Percentiles rank a stretch among this genome's conserved stretches.
Conservation (phyloP, 805 yeast species). For the Kodamaea fukazawae region DNA sequence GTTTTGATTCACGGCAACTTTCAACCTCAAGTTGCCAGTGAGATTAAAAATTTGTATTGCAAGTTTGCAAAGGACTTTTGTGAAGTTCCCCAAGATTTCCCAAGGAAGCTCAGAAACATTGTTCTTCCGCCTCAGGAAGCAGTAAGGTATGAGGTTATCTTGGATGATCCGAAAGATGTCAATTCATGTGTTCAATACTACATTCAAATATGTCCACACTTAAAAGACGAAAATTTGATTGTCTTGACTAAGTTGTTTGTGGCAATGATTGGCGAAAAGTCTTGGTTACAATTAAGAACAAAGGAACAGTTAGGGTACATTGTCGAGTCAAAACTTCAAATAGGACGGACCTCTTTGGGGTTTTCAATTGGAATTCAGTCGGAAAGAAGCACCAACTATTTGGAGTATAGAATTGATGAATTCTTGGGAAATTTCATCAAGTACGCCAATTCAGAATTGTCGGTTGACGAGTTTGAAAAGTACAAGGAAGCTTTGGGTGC, state of each 20-base stretch:
- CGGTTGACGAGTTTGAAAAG: slow-evolving; percentile 61
- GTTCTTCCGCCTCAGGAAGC: slow-evolving; percentile 37
- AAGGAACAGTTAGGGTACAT: slow-evolving; percentile 94
- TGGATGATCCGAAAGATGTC: slow-evolving; percentile 66
- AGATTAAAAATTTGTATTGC: slow-evolving; percentile 24
- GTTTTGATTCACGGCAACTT: slow-evolving; percentile 73
- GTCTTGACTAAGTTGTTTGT: slow-evolving; percentile 61
- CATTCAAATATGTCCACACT: slow-evolving; percentile 55
- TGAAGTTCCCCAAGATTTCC: neutral
- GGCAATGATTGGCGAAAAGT: slow-evolving; percentile 79
- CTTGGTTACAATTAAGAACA: slow-evolving; percentile 85
- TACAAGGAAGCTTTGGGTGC: slow-evolving; percentile 67
- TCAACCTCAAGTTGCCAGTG: slow-evolving; percentile 51
- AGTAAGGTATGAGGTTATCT: slow-evolving; percentile 45
- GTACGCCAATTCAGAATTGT: slow-evolving; percentile 44
- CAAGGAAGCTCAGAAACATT: slow-evolving; percentile 31
- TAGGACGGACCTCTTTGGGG: slow-evolving; percentile 69
- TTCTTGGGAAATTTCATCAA: slow-evolving; percentile 53
- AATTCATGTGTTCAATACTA: slow-evolving; percentile 83
- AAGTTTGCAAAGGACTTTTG: neutral
- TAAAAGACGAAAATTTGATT: slow-evolving; percentile 27
- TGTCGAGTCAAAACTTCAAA: slow-evolving; percentile 73
- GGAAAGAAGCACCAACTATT: slow-evolving; percentile 69
- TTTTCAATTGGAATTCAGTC: slow-evolving; percentile 78
- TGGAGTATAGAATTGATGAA: slow-evolving; percentile 71